These are phyloP conservation scores for Chytriomyces sp. DNA, from an alignment of 192 early-diverging fungal genomes.

Conservation along the genomic window DNA sequence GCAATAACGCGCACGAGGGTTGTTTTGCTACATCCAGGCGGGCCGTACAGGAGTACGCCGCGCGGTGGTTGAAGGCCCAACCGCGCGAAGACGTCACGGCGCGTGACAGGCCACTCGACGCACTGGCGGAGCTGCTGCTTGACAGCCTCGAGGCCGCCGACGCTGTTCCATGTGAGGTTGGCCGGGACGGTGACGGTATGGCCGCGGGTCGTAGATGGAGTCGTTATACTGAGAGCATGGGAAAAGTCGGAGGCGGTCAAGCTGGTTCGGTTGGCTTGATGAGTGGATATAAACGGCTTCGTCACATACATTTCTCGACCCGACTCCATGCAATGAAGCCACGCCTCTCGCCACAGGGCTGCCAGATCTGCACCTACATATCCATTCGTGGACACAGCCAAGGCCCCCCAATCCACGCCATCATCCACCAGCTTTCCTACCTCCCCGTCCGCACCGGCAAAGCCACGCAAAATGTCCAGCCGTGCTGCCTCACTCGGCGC, in stretches of 20 bases:
- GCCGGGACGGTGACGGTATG: conserved; percentile 53
- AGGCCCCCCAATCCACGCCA: conserved; percentile 53
- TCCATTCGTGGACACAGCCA: conserved; percentile 71
- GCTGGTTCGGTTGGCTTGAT: background rate
- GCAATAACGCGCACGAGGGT: conserved; percentile 90
- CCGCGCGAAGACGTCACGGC: conserved; percentile 65
- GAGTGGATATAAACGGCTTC: conserved; percentile 33
- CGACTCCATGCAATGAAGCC: conserved; percentile 37
- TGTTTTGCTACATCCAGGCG: conserved; percentile 98
- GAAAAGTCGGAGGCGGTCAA: conserved; percentile 17
- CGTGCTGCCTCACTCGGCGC: conserved; percentile 70
- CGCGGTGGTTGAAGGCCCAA: conserved; percentile 81
- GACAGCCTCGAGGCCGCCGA: conserved; percentile 84
- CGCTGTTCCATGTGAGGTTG: conserved; percentile 72
- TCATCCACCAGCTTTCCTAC: conserved; percentile 37
- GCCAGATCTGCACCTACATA: conserved; percentile 94
- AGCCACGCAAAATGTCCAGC: conserved; percentile 59
- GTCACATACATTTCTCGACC: background rate
- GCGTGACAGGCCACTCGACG: conserved; percentile 85
- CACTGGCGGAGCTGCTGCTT: conserved; percentile 82
- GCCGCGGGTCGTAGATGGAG: conserved; percentile 71
- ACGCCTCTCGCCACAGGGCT: conserved; percentile 82
- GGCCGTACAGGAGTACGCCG: conserved; percentile 94
- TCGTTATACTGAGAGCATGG: conserved; percentile 23
- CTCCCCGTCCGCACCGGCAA: conserved; percentile 51